Percentiles rank a stretch among this genome's conserved stretches.
These are phyloP conservation scores for Brassica hybrid DNA, from an alignment of 441 rosid genomes.

Conservation along the genomic window DNA sequence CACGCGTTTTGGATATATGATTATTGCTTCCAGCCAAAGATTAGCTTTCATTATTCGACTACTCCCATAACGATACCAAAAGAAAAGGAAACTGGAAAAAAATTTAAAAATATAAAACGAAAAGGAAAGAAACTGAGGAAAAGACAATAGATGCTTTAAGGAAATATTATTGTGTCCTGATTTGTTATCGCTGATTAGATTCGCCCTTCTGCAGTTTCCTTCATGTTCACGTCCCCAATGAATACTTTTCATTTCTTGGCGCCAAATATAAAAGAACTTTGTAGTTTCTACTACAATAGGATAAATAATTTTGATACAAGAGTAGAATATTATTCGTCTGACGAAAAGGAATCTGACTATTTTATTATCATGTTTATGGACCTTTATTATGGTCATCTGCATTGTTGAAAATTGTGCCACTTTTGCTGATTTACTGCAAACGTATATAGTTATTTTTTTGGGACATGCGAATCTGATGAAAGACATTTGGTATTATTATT, in stretches of 20 bases:
- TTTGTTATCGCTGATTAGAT: conserved; percentile 27
- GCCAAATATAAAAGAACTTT: not conserved
- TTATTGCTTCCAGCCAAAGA: conserved; percentile 54
- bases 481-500: not conserved
- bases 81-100: not conserved
- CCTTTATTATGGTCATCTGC: conserved; percentile 4
- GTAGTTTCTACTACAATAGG: not conserved
- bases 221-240: conserved; percentile 12
- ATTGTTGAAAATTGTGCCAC: conserved; percentile 36
- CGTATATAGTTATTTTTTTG: not conserved
- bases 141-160: conserved; percentile 1
- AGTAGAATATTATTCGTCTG: not conserved
- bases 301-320: not conserved
- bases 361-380: not conserved
- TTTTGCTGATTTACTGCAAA: conserved; percentile 26
- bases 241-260: not conserved
- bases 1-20: conserved; percentile 61
- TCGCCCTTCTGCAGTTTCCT: conserved; percentile 22
- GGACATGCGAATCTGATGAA: conserved; percentile 7
- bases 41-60: conserved; percentile 34
- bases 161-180: conserved; percentile 20
- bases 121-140: not conserved
- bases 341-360: conserved; percentile 1
- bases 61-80: conserved; percentile 35
- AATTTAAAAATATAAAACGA: not conserved